Evolutionary conservation across 2,329 filamentous ascomycete genomes (phyloP), one percentile per base, ranked within the genome.

Genomic region (Penicillium capsulatum): DNA sequence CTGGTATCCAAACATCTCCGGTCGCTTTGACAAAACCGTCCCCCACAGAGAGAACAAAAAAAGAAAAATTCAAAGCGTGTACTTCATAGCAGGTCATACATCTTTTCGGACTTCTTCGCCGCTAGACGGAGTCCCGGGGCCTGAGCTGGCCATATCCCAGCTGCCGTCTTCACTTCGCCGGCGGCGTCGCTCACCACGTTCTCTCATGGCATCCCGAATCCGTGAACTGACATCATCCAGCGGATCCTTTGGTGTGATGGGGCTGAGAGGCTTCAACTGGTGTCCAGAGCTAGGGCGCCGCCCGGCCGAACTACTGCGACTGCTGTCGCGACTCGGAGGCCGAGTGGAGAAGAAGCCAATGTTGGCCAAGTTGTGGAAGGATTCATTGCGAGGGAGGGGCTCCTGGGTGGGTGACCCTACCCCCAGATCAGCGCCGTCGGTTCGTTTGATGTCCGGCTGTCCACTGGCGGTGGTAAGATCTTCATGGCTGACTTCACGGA

Each of bases 281-380:
- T 86, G 84, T 0, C 76, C 78, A 3, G 74, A 76, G 3, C 80
- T 78, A 40, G 80, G 72, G 1, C 78, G 75, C 17, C 79, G 79
- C 28, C 80, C 79, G 45, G 76, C 78, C 46, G 81, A 86, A 62
- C 83, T 80, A 54, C 80, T 86, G 35, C 83, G 76, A 54, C 81
- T 86, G 17, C 84, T 77, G 36, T 78, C 83, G n/a, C 88, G 81
- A 36, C 86, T 94, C n/a, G 84, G 77, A 3, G 90, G 89, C 19
- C 86, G 77, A 11, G 87, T 92, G 2, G 90, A 88, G 69, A 97
- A 98, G 67, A 98, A 83, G 45, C 85, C 86, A 51, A 95, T 84
- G 34, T 79, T 81, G 9, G 86, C 84, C 48, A 97, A 84, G 63
- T 97, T 91, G 65, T 83, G 83, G 69, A 96, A 96, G 0, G 86